Base-by-base conservation (phyloP, 768 basidiomycete species). In the Psilocybe cubensis region DNA sequence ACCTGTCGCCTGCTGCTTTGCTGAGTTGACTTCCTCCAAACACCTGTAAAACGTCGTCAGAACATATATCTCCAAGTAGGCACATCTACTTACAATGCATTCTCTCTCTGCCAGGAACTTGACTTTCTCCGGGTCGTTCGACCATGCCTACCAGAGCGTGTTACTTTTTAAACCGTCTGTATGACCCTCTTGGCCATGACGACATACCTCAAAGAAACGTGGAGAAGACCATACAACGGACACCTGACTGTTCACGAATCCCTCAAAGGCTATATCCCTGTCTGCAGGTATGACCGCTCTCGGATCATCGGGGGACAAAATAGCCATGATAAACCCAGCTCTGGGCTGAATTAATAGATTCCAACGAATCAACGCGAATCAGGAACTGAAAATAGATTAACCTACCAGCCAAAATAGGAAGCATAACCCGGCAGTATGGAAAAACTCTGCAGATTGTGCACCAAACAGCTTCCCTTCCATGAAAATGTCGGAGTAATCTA, bases 341-440 rank as follows among this genome's bases (percentile, higher is more conserved):
- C 45, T 21, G 17, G 45, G 45, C 45, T 46, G 10, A 17, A n/a
- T 4, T 8, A n/a, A 17, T n/a, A n/a, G 17, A 42, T 42, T 7
- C 1, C 7, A 21, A 21, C 17, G 17, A 10, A 42, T 42, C 9
- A 42, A n/a, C 41, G 41, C 41, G 12, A 10, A 42, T 33, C 31
- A 33, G 31, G 41, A 8, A 14, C 41, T n/a, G 7, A 42, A 17
- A n/a, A 14, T 10, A 42, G 18, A 42, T 42, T 27, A 27, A 46
- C 45, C 17, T 25, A 46, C 45, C 20, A 24, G 45, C 45, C 45
- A 46, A 28, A 46, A 46, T 24, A 46, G n/a, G 45, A 46, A 46
- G 24, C 45, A 46, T n/a, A 46, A 25, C 12, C 45, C 45, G 12
- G 45, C 45, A 8, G 45, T 46, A 14, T 46, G 45, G 24, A 46